Evolutionary conservation across 768 basidiomycete genomes (phyloP).

Genomic region (Boletus insuetus): DNA sequence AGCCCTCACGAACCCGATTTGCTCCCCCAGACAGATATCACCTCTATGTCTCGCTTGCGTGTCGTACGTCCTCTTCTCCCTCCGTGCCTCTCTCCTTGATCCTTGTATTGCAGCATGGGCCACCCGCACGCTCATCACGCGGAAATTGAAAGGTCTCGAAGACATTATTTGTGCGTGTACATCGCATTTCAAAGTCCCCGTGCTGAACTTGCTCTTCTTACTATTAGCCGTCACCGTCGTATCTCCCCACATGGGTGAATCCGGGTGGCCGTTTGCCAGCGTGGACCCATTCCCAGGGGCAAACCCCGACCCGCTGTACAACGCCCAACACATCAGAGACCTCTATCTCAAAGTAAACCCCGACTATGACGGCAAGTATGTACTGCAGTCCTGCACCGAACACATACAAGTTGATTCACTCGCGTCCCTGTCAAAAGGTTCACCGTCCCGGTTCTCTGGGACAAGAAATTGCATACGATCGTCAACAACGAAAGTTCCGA

Average conservation of each 20-base stretch:
- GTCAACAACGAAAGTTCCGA: slow-evolving; percentile 97
- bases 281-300: slow-evolving; percentile 68
- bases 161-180: slow-evolving; percentile 65
- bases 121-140: slow-evolving; percentile 81
- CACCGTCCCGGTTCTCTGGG: slow-evolving; percentile 91
- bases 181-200: background rate
- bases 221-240: slow-evolving; percentile 70
- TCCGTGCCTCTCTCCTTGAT: no score
- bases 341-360: slow-evolving; percentile 78
- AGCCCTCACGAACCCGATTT: background rate
- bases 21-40: slow-evolving; percentile 72
- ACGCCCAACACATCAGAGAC: slow-evolving; percentile 72
- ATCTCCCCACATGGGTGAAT: slow-evolving; percentile 78
- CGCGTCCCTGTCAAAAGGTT: slow-evolving; percentile 43
- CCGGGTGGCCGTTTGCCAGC: slow-evolving; percentile 86
- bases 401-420: background rate
- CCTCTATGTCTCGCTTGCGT: slow-evolving; percentile 85
- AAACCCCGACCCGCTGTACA: slow-evolving; percentile 71
- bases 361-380: slow-evolving; percentile 65
- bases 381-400: background rate
- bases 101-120: slow-evolving; percentile 73
- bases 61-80: slow-evolving; percentile 50
- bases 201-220: background rate
- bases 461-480: slow-evolving; percentile 80
- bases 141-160: slow-evolving; percentile 91